These are phyloP conservation scores for Sesbania bispinosa DNA, from an alignment of 306 rosid genomes.

Conservation along the genomic window DNA sequence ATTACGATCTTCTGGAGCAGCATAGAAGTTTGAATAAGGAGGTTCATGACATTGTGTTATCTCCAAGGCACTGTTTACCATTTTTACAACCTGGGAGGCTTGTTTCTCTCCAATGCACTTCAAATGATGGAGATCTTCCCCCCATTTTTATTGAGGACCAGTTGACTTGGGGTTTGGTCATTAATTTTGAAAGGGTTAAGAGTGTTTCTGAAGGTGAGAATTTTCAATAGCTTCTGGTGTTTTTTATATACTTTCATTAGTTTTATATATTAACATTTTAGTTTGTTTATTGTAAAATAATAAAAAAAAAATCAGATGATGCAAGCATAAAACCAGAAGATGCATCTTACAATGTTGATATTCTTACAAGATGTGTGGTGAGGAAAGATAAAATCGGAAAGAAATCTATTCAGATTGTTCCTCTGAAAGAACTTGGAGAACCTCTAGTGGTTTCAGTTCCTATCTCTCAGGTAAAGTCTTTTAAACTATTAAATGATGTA, in stretches of 20 bases:
- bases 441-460: constrained; percentile 77
- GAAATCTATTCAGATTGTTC: constrained; percentile 63
- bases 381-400: constrained; percentile 58
- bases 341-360: constrained; percentile 69
- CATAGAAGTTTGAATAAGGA: constrained; percentile 72
- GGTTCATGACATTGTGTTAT: constrained; percentile 64
- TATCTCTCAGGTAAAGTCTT: constrained; percentile 62
- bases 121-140: constrained; percentile 40
- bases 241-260: constrained; percentile 4
- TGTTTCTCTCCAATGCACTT: constrained; percentile 59
- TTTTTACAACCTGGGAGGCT: constrained; percentile 92
- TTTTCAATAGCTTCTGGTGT: not conserved
- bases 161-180: constrained; percentile 85
- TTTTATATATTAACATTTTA: constrained; percentile 11
- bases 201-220: constrained; percentile 74
- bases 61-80: constrained; percentile 84
- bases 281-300: constrained; percentile 20
- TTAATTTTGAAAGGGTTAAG: constrained; percentile 81
- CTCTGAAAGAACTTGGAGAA: constrained; percentile 77
- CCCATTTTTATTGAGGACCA: constrained; percentile 53
- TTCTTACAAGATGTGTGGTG: constrained; percentile 82
- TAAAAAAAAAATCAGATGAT: constrained; percentile 48
- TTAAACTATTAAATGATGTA: constrained; percentile 3
- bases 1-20: constrained; percentile 72
- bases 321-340: constrained; percentile 74